Percentiles rank a stretch among this genome's conserved stretches.
Evolutionary conservation across 2,329 filamentous ascomycete species (phyloP).

Genomic region (Aureobasidium lini): DNA sequence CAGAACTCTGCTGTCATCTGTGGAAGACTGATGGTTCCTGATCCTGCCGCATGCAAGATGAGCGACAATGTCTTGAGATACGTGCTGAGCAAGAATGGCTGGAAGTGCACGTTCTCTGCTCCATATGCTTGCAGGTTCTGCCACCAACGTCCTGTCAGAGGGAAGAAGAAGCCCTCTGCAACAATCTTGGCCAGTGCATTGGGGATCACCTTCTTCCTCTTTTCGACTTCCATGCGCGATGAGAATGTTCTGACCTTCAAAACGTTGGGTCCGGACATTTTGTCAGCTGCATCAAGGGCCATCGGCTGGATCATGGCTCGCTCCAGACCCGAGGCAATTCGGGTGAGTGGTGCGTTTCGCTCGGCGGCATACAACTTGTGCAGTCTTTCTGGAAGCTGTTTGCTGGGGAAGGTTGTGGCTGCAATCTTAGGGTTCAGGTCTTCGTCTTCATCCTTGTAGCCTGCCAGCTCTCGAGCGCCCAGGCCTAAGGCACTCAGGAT

Average conservation of each 20-base stretch:
- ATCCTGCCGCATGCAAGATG: constrained; percentile 74
- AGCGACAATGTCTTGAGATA: constrained; percentile 83
- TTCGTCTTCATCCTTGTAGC: constrained; percentile 54
- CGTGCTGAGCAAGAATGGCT: constrained; percentile 67
- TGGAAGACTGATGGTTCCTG: constrained; percentile 65
- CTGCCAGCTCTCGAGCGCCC: constrained; percentile 75
- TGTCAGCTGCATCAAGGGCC: constrained; percentile 73
- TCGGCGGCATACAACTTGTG: constrained; percentile 58
- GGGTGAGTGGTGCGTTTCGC: neutral
- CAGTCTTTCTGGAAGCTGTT: constrained; percentile 64
- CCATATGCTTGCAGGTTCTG: constrained; percentile 28
- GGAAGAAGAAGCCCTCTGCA: constrained; percentile 73
- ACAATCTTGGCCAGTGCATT: constrained; percentile 76
- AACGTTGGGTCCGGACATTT: constrained; percentile 68
- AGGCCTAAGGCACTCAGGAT: constrained; percentile 78
- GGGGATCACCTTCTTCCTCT: constrained; percentile 53
- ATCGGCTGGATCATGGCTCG: constrained; percentile 71
- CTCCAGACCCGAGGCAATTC: constrained; percentile 59
- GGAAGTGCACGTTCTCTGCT: constrained; percentile 56
- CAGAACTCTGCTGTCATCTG: constrained; percentile 80
- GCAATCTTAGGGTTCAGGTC: constrained; percentile 32
- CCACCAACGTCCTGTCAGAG: constrained; percentile 64
- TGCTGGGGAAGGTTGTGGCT: constrained; percentile 62
- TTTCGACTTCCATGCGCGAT: constrained; percentile 62
- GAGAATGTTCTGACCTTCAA: constrained; percentile 89